Percentiles rank a stretch among this genome's conserved stretches.
phyloP scores from a whole-genome alignment of 257 asterid species.

The Orobanche coerulescens region DNA sequence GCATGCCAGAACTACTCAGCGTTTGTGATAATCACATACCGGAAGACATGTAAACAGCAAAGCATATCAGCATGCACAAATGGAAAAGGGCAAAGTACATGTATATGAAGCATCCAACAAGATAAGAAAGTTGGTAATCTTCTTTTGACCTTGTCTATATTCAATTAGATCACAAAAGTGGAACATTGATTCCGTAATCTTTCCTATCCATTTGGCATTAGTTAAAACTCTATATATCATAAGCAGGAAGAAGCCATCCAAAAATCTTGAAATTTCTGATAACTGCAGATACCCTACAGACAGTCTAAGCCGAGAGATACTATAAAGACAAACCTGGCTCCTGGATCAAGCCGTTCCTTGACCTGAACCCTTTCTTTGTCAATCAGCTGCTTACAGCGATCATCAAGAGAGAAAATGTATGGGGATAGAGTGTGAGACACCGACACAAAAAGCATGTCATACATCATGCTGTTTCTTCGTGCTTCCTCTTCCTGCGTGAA shows the following conservation, averaged over 20 bases:
- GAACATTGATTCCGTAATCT: too few relatives aligned
- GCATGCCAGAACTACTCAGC: neutral
- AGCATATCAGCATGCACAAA: neutral
- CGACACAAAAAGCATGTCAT: constrained; percentile 83
- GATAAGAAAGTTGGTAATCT: neutral
- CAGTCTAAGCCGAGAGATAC: constrained; percentile 12
- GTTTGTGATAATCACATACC: neutral
- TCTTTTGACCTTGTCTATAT: neutral
- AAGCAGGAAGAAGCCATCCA: constrained; percentile 3
- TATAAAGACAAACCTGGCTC: constrained; percentile 62
- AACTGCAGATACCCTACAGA: neutral
- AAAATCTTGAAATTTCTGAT: neutral
- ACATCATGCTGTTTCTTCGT: constrained; percentile 81
- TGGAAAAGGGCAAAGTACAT: neutral
- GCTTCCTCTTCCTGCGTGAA: constrained; percentile 77
- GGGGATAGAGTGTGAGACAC: constrained; percentile 84
- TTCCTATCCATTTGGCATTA: neutral
- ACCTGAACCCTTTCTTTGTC: constrained; percentile 46
- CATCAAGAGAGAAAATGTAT: constrained; percentile 79
- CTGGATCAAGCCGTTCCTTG: constrained; percentile 73
- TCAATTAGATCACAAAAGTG: too few relatives aligned
- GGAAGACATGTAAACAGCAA: neutral
- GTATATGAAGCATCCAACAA: neutral
- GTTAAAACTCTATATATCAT: neutral
- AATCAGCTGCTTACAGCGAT: constrained; percentile 68